Conservation (phyloP, 306 rosid species). For the Cicer chorassanicum region DNA sequence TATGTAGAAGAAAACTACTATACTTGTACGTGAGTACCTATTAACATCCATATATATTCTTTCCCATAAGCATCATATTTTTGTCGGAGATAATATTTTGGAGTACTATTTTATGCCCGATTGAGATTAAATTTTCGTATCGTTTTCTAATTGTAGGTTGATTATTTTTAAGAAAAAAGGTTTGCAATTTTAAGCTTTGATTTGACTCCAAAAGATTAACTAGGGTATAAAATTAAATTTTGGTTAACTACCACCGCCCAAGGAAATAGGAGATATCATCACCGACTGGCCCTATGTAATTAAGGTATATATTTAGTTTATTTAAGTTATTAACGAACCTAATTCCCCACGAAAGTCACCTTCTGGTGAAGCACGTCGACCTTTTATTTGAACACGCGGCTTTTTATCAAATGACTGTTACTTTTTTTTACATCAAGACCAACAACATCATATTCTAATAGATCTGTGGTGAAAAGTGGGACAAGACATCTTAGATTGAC, state of each 20-base stretch:
- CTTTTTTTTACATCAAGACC: not conserved
- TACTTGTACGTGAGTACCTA: too few species aligned
- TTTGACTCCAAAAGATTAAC: too few species aligned
- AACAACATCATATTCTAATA: not conserved
- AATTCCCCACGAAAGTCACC: conserved; percentile 26
- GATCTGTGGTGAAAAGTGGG: conserved; percentile 20
- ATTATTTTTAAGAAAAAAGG: too few species aligned
- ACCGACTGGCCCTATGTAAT: conserved; percentile 47
- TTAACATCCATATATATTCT: too few species aligned
- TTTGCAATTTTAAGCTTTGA: too few species aligned
- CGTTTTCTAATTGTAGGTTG: too few species aligned
- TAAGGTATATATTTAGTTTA: not conserved
- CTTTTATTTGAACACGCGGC: conserved; percentile 28
- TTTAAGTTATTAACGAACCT: not conserved
- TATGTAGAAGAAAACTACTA: too few species aligned
- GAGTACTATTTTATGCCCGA: too few species aligned
- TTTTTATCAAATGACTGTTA: conserved; percentile 27
- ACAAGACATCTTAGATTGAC: not conserved
- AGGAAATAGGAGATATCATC: not conserved
- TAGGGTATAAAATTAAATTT: not conserved
- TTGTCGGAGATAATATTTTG: too few species aligned
- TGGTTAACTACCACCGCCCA: conserved; percentile 56
- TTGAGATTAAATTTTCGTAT: too few species aligned
- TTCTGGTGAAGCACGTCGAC: conserved; percentile 41
- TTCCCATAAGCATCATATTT: too few species aligned